Evolutionary conservation across 2,329 filamentous ascomycete genomes (phyloP), one percentile per base, ranked within the genome.

Genomic region (Exophiala oligosperma): DNA sequence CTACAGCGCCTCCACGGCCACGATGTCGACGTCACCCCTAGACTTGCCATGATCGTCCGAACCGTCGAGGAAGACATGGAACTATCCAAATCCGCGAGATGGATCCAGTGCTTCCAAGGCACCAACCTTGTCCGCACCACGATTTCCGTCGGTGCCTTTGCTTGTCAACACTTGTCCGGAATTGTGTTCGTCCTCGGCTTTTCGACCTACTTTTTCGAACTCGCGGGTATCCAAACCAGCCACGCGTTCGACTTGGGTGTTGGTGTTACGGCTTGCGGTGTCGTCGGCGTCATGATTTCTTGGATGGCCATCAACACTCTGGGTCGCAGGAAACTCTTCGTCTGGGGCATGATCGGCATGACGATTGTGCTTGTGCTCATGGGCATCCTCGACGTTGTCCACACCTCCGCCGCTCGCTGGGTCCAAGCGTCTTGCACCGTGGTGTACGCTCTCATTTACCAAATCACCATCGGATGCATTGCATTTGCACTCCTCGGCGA

Each of bases 181-280:
- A 72, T 76, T 44, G 66, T 74, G 69, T 74, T 79, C 52, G 73
- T 77, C 5, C 64, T 73, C 28, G 75, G 74, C 29, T 78, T 76
- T 63, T 71, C 72, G 4, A 77, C 74, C 2, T 80, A 80, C 66
- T 80, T 80, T 70, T 79, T 80, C 68, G 67, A 78, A 49, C 73
- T 66, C 32, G 66, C 67, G 14, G 68, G 68, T 24, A 63, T 75
- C 32, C 57, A 64, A n/a, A 63, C 66, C n/a, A 68, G 68, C 14
- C 57, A 73, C 41, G 70, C 74, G 1, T 77, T 76, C 55, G 66
- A 72, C n/a, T 68, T 75, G 21, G 73, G 72, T 4, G 71, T 76
- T 8, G 72, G 72, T 9, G 70, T 73, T 28, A 73, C 71, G 4
- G 71, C 69, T 1, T 71, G 71, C 44, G 74, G 74, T 21, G 69